Base-by-base conservation (phyloP, 192 early-diverging fungal species). In the Coemansia sp. region DNA sequence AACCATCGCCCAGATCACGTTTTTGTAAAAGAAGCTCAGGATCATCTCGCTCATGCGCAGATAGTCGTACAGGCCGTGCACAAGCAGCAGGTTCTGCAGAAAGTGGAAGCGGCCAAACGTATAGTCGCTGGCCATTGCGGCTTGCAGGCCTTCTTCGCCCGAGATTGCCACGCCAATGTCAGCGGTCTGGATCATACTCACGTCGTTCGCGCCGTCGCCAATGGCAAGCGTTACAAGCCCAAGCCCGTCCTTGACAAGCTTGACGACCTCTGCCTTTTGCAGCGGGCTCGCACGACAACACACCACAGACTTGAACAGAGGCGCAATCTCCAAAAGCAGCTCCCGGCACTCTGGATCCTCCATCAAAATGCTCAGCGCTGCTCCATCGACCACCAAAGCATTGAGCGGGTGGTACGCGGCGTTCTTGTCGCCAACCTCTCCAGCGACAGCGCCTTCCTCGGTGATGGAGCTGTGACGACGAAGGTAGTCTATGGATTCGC, bases 171-270 rank as follows among this genome's bases (percentile, higher is more conserved):
- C 86, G 35, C 90, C 88, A 60, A 98, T 86, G 81, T 98, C 90
- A 25, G 95, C 95, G 3, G 90, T 93, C 77, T 98, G 96, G 71
- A 98, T 98, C 96, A 98, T 98, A 49, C 87, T 88, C 7, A 98
- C 95, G 73, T 98, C 96, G 70, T 98, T 96, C 41, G 88, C 89
- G 23, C 87, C 92, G 68, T 91, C 89, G 34, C 89, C 89, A 46
- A 92, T 88, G 0, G 90, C 87, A 40, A 91, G 64, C 52, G 87
- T 89, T 8, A 90, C 83, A 32, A 85, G 83, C 38, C 84, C 78
- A 60, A 87, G 86, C 14, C 91, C 90, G 45, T 87, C 87, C 41
- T 91, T 89, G 22, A 99, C 88, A 52, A 99, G 73, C 66, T 88
- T 87, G 14, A 97, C 94, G 29, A 99, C 96, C 67, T 93, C 76